Base-by-base conservation (phyloP, 2,329 filamentous ascomycete species). In the Cladosporium austrohemisphaericum region DNA sequence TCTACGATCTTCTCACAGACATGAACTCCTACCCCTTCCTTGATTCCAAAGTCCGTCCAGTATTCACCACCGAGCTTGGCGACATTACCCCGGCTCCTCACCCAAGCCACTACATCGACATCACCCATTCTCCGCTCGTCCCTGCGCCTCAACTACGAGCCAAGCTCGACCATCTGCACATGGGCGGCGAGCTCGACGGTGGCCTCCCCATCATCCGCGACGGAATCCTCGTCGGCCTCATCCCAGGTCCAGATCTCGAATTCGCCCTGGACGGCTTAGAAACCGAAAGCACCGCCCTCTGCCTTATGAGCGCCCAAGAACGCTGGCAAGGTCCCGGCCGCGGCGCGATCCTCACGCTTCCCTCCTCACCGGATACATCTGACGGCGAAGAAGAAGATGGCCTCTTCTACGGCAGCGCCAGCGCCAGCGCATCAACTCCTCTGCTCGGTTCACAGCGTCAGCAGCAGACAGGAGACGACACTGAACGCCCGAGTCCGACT, bases 21-120 rank as follows among this genome's bases (percentile, higher is more conserved):
- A 92, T 98, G 86, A 97, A 98, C 68, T 86, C 88, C 2, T 98
- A 97, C 57, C 93, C 93, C 0, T 96, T 94, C 72, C 79, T 98
- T n/a, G 90, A 95, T 69, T 95, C 94, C 71, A 97, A 96, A 67
- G 81, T 91, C 54, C 90, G 94, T 58, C 91, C 92, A 1, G 77
- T 94, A 14, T 95, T 96, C 66, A 95, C 91, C 1, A 85, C 86
- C 1, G 86, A 94, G 48, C 77, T 98, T 1, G 86, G 84, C 11
- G 92, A 95, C 55, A 93, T 98, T 49, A 85, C 92, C 0, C 83
- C 87, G 2, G 83, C 84, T 4, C 74, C 87, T 3, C 84, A 88
- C 11, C 80, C 79, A 43, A 83, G 90, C 63, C 80, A 90, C 46
- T 75, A 91, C 49, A 96, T 98, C 56, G 92, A 98, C 64, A 91